These are phyloP conservation scores for Lunasporangiospora selenospora DNA, from an alignment of 192 early-diverging fungal species.

Conservation along the genomic window DNA sequence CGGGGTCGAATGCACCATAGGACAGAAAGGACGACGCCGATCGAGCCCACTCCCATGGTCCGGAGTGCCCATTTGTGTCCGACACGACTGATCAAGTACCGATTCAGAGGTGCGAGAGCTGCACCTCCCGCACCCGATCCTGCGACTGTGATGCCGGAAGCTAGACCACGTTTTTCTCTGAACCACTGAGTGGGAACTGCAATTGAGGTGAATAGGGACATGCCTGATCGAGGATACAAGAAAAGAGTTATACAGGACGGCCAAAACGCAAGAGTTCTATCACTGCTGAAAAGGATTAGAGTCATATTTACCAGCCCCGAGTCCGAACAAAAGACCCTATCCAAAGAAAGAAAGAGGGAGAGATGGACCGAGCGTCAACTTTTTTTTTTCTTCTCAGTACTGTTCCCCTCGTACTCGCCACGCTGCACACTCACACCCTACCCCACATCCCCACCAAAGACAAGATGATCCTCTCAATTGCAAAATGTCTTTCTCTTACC, in stretches of 20 bases:
- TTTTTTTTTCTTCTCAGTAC: too few species aligned
- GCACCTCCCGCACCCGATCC: slow-evolving; percentile 76
- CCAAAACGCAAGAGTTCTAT: too few species aligned
- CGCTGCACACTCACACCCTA: too few species aligned
- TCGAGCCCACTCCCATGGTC: slow-evolving; percentile 42
- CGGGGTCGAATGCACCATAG: slow-evolving; percentile 19
- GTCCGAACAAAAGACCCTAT: slow-evolving; percentile 64
- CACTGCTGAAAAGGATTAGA: too few species aligned
- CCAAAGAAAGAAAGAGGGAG: background rate
- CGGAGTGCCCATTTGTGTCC: slow-evolving; percentile 51
- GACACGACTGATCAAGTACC: slow-evolving; percentile 33
- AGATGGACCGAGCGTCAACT: too few species aligned
- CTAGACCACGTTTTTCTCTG: slow-evolving; percentile 61
- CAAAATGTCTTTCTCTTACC: slow-evolving; percentile 18
- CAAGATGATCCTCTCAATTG: too few species aligned
- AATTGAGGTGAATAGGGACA: slow-evolving; percentile 64
- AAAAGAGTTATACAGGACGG: background rate
- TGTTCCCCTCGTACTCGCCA: too few species aligned
- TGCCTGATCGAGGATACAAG: background rate
- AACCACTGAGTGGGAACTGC: slow-evolving; percentile 72
- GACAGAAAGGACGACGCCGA: slow-evolving; percentile 35
- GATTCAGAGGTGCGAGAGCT: slow-evolving; percentile 58
- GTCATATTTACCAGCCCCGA: slow-evolving; percentile 57
- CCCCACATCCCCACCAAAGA: too few species aligned
- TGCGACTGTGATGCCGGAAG: slow-evolving; percentile 67